phyloP scores from a whole-genome alignment of 495 filamentous ascomycete species.

The Lepraria neglecta region DNA sequence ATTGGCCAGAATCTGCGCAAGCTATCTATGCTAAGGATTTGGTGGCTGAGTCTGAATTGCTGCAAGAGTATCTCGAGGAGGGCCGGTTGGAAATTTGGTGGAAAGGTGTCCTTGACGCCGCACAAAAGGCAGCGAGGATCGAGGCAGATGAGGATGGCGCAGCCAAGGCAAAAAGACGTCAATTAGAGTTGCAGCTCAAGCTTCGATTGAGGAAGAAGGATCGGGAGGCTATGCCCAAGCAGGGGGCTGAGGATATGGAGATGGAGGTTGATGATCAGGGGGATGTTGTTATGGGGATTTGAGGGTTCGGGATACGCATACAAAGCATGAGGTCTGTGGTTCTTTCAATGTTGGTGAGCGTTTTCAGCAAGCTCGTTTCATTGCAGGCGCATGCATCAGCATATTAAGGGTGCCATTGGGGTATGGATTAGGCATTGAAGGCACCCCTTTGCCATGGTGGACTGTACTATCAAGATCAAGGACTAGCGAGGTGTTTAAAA shows the following conservation, averaged over 20 bases:
- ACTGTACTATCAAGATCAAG: constrained; percentile 1
- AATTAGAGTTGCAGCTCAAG: constrained; percentile 8
- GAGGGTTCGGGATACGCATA: constrained; percentile 1
- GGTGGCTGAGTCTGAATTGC: constrained; percentile 46
- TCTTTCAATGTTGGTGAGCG: neutral
- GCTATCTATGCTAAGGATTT: constrained; percentile 43
- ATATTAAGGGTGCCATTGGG: neutral
- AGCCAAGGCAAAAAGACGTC: constrained; percentile 8
- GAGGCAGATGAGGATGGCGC: constrained; percentile 24
- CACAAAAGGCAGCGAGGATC: constrained; percentile 23
- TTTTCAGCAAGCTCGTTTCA: neutral
- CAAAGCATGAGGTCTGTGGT: neutral
- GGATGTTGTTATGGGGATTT: constrained; percentile 20
- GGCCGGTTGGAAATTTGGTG: constrained; percentile 57
- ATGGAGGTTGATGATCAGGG: constrained; percentile 11
- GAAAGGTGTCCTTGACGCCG: constrained; percentile 42
- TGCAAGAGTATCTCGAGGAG: constrained; percentile 50
- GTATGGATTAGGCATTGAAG: neutral
- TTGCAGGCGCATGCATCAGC: constrained; percentile 10
- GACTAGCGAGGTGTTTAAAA: neutral
- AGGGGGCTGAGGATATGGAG: neutral
- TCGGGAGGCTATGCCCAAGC: constrained; percentile 10
- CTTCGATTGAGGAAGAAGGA: constrained; percentile 14
- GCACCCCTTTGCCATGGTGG: neutral
- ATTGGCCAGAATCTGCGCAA: constrained; percentile 17